A percentile compares a stretch with the other conserved stretches of the same genome.
Conservation (phyloP, 2,329 filamentous ascomycete genomes). For the Xylariales sp. region DNA sequence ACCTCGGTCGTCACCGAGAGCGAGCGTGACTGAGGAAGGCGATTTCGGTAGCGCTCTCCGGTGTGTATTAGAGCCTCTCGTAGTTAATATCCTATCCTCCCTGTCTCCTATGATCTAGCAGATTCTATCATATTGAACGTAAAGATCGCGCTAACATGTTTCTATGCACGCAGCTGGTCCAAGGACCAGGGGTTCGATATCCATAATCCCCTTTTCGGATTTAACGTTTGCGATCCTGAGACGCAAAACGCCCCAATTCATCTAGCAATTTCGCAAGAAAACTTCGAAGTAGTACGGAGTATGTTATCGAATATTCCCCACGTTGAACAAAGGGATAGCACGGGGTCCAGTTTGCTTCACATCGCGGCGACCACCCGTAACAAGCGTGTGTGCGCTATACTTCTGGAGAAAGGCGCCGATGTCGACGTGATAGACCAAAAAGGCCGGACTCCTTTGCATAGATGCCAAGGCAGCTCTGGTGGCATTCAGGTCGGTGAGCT, state of each 20-base stretch:
- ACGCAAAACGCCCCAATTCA: constrained; percentile 45
- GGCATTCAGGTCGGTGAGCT: constrained; percentile 45
- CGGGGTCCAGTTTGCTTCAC: constrained; percentile 46
- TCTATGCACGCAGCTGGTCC: constrained; percentile 39
- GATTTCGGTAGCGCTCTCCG: constrained; percentile 37
- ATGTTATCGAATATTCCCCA: constrained; percentile 44
- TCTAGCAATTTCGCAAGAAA: constrained; percentile 41
- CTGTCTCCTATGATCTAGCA: background rate
- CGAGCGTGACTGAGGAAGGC: constrained; percentile 17
- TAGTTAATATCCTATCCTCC: background rate
- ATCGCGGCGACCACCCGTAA: constrained; percentile 49
- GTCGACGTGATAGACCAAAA: constrained; percentile 45
- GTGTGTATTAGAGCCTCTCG: constrained; percentile 21
- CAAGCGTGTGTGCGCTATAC: constrained; percentile 43
- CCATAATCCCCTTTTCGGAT: constrained; percentile 41
- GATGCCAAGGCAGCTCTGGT: constrained; percentile 43
- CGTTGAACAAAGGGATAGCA: constrained; percentile 42
- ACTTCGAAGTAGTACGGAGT: constrained; percentile 43
- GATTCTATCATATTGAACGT: too few species aligned
- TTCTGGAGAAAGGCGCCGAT: constrained; percentile 46
- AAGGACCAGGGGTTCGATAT: constrained; percentile 46
- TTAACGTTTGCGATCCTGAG: constrained; percentile 41
- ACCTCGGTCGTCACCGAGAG: constrained; percentile 18
- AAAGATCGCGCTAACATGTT: background rate
- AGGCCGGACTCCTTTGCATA: constrained; percentile 45